Base-by-base conservation (phyloP, 495 filamentous ascomycete genomes). In the Penicillium soppii region DNA sequence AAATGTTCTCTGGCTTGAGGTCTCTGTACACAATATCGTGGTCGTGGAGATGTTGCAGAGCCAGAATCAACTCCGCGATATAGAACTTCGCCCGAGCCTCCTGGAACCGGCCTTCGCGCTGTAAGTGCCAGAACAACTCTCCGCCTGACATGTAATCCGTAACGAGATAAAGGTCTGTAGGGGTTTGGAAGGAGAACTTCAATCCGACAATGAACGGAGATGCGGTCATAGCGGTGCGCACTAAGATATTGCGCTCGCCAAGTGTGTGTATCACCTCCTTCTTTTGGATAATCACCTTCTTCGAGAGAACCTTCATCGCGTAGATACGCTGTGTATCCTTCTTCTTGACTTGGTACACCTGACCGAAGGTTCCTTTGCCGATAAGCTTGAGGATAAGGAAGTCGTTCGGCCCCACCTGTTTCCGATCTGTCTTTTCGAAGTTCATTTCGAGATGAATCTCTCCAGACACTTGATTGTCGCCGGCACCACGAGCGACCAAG, bases 101-200 rank as follows among this genome's bases (percentile, higher is more conserved):
- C 56, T 92, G 84, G 67, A 99, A 99, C 15, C 91, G 86, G 33
- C 95, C 95, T 65, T 97, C 94, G 70, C 95, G 95, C 65, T 98
- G 94, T 36, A 99, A 72, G 74, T 99, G 94, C 91, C 92, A 99
- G 71, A 99, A 99, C 1, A 99, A 74, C 66, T 97, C 94, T 29
- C 94, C 95, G 4, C 94, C 94, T 4, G 95, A 97, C 94, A 99
- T 97, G 76, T 96, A 99, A 64, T 97, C 95, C n/a, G 95, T 97
- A 20, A 99, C 95, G 2, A 99, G 78, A 66, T 97, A 97, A 1
- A 99, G 82, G 65, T 99, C 94, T 9, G 91, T 92, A 4, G 92
- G 90, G 0, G 94, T 97, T 64, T 99, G 94, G 74, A 99, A 99
- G 1, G 94, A 98, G 66, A 97, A 98, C 62, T 98, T 98, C 59